Percentiles rank a stretch among this genome's conserved stretches.
These are phyloP conservation scores for Colletotrichum abscissum DNA, from an alignment of 2,329 filamentous ascomycete species.

Conservation along the genomic window DNA sequence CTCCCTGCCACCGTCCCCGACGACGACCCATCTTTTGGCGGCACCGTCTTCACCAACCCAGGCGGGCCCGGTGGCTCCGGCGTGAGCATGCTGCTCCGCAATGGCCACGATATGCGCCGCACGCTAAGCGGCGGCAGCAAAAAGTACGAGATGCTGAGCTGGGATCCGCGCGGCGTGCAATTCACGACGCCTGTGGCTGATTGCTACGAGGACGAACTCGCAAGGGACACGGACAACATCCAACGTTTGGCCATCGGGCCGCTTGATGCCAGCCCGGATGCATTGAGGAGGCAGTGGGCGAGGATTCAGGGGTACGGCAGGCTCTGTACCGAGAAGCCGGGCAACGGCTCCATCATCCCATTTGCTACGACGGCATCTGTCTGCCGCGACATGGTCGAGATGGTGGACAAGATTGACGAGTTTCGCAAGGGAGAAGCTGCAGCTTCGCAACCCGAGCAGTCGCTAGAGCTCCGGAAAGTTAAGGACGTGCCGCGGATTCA, in stretches of 20 bases:
- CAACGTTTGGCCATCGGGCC: conserved; percentile 46
- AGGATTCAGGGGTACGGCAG: conserved; percentile 39
- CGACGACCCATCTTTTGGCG: conserved; percentile 51
- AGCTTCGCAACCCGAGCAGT: neutral
- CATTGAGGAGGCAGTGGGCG: conserved; percentile 22
- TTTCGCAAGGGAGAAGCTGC: conserved; percentile 37
- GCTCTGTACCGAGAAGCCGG: conserved; percentile 41
- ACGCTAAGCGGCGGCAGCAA: conserved; percentile 39
- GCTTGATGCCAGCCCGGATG: conserved; percentile 34
- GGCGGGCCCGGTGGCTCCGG: conserved; percentile 58
- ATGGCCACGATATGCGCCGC: conserved; percentile 38
- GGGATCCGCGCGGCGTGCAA: conserved; percentile 56
- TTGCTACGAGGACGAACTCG: conserved; percentile 49
- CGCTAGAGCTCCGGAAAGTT: neutral
- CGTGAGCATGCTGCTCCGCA: conserved; percentile 41
- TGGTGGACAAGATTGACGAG: conserved; percentile 54
- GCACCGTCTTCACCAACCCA: conserved; percentile 56
- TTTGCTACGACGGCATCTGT: conserved; percentile 52
- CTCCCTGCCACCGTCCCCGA: conserved; percentile 52
- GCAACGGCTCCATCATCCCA: conserved; percentile 43
- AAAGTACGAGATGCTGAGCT: conserved; percentile 55
- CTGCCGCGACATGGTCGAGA: conserved; percentile 56
- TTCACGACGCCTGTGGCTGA: conserved; percentile 50
- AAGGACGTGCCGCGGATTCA: conserved; percentile 46
- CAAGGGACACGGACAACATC: conserved; percentile 43